Base-by-base conservation (phyloP, 2,329 filamentous ascomycete species). In the Cytospora chrysosperma region DNA sequence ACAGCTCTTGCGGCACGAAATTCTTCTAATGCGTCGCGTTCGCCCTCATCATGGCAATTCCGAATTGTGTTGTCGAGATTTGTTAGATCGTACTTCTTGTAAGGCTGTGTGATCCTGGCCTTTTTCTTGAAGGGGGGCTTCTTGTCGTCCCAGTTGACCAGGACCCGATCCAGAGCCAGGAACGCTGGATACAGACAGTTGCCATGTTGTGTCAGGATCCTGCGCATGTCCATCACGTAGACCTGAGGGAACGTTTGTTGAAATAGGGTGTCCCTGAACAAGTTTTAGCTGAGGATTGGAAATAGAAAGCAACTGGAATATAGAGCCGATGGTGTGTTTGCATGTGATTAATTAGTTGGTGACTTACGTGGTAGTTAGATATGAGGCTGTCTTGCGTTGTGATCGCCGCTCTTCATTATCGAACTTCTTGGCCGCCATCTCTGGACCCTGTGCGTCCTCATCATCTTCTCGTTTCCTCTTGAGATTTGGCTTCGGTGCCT, bases 401-500 rank as follows among this genome's bases (percentile, higher is more conserved):
- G 34, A 24, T n/a, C 64, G 65, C 15, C 67, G 67, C n/a, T 68
- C 65, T 26, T 71, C 69, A 10, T 69, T 65, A 43, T 68, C 60
- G 52, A 68, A 72, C 21, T 61, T 63, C 40, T 59, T 67, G n/a
- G 62, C 61, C 26, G 68, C 64, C 3, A 70, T 59, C 0, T 62
- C 57, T 2, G 67, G 67, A 0, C 67, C 69, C 1, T 69, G 66
- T 1, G 69, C 65, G 19, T 66, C 62, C 1, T 67, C 62, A 1
- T 59, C 65, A 0, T 69, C 65, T 7, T 65, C 67, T 51, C 77
- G 74, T 68, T 83, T 83, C 15, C 81, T 73, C 68, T 84, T 84
- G 28, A 69, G 68, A 2, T 60, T 69, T 13, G 64, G 57, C 19
- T 47, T 67, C 5, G 67, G 53, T 13, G 65, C 68, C 56, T 68